Percentiles rank a stretch among this genome's conserved stretches.
phyloP scores from a whole-genome alignment of 2,329 filamentous ascomycete species.

The Podosphaera aphanis region DNA sequence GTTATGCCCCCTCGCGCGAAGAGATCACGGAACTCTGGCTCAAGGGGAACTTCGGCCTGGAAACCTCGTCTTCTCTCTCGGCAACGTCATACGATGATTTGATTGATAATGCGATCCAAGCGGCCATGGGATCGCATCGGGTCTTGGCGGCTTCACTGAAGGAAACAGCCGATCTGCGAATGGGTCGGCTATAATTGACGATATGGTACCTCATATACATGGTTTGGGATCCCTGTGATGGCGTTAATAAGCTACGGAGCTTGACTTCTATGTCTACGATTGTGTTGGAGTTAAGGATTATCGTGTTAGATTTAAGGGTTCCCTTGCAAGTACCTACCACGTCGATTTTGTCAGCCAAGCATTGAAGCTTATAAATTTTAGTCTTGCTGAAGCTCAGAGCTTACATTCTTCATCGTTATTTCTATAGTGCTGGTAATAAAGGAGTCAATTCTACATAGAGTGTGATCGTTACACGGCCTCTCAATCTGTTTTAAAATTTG shows the following conservation, averaged over 20 bases:
- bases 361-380: too few relatives aligned
- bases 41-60: slow-evolving; percentile 39
- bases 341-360: too few relatives aligned
- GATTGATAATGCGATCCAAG: slow-evolving; percentile 38
- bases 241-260: not conserved
- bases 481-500: too few relatives aligned
- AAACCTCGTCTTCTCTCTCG: slow-evolving; percentile 15
- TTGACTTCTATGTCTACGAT: not conserved
- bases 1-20: slow-evolving; percentile 64
- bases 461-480: too few relatives aligned
- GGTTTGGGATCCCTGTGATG: not conserved
- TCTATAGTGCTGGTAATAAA: too few relatives aligned
- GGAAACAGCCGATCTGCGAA: slow-evolving; percentile 25
- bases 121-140: slow-evolving; percentile 31
- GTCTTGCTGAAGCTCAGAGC: too few relatives aligned
- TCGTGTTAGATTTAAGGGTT: too few relatives aligned
- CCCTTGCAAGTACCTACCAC: too few relatives aligned
- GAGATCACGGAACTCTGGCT: slow-evolving; percentile 92
- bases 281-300: too few relatives aligned
- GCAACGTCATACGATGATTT: slow-evolving; percentile 26
- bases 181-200: slow-evolving; percentile 6
- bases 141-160: slow-evolving; percentile 37
- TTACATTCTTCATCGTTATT: too few relatives aligned
- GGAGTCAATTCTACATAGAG: too few relatives aligned
- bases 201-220: not conserved